Evolutionary conservation across 768 basidiomycete genomes (phyloP).

Genomic region (Amanita inopinata): DNA sequence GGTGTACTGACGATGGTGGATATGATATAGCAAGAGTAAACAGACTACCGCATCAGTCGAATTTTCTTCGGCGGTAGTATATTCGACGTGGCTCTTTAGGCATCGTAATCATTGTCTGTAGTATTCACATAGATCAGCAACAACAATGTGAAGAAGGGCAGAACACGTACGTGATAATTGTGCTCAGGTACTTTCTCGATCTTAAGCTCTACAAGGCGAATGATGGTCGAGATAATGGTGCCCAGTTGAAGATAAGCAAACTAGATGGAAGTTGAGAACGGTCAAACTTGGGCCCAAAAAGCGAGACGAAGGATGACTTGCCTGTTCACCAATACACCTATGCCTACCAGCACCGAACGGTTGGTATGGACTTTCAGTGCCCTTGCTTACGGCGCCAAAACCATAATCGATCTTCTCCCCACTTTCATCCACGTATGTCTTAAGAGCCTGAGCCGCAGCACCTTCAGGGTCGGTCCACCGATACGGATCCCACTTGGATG

Average conservation of each 20-base stretch:
- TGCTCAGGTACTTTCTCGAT: constrained; percentile 69
- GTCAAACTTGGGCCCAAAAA: neutral
- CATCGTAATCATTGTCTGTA: constrained; percentile 89
- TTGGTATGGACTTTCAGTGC: constrained; percentile 92
- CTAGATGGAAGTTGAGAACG: constrained; percentile 24
- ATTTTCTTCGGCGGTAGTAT: constrained; percentile 55
- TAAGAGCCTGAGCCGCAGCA: constrained; percentile 69
- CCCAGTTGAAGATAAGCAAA: constrained; percentile 95
- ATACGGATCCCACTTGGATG: constrained; percentile 63
- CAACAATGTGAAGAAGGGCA: neutral
- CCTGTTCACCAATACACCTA: constrained; percentile 89
- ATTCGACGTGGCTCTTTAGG: constrained; percentile 63
- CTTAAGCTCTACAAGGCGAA: constrained; percentile 68
- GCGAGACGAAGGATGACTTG: constrained; percentile 18
- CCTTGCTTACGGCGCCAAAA: constrained; percentile 92
- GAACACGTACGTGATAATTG: constrained; percentile 76
- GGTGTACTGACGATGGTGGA: no score
- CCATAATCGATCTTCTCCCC: constrained; percentile 96
- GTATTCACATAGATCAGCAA: constrained; percentile 6
- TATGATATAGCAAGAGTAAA: no score
- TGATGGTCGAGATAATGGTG: constrained; percentile 66
- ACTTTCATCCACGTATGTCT: constrained; percentile 59
- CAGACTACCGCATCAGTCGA: no score
- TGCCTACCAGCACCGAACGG: constrained; percentile 97
- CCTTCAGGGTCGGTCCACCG: constrained; percentile 86